These are phyloP conservation scores for Paramarasmius palmivorus DNA, from an alignment of 1,284 basidiomycete species.

Conservation along the genomic window DNA sequence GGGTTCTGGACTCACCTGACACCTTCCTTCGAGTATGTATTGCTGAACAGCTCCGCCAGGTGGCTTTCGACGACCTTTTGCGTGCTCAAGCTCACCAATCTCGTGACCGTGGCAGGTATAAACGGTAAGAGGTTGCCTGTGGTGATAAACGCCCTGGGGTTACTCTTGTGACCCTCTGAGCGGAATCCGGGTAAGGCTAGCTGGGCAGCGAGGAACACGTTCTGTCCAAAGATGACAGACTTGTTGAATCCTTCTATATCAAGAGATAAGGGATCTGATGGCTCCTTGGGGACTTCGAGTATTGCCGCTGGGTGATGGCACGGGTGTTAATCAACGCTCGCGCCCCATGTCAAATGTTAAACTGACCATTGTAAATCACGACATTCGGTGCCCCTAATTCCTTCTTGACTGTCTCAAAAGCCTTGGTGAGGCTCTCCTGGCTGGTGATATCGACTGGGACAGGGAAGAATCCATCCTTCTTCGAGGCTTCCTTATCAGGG, in stretches of 20 bases:
- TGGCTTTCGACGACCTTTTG: slow-evolving; percentile 26
- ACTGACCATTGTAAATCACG: slow-evolving; percentile 28
- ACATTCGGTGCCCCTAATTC: slow-evolving; percentile 29
- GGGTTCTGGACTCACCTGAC: slow-evolving; percentile 16
- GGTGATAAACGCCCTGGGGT: slow-evolving; percentile 29
- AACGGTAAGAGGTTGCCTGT: slow-evolving; percentile 31
- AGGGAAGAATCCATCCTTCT: slow-evolving; percentile 21
- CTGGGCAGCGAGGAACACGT: slow-evolving; percentile 26
- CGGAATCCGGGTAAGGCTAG: slow-evolving; percentile 28
- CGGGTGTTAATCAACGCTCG: neutral
- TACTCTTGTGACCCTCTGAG: slow-evolving; percentile 16
- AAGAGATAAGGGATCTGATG: slow-evolving; percentile 24
- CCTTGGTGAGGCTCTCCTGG: slow-evolving; percentile 20
- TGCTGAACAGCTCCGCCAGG: slow-evolving; percentile 22
- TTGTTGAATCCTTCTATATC: slow-evolving; percentile 19
- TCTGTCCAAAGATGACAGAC: slow-evolving; percentile 13
- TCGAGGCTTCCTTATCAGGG: slow-evolving; percentile 2
- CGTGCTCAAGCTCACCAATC: slow-evolving; percentile 16
- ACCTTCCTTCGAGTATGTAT: slow-evolving; percentile 24
- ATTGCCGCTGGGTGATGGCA: slow-evolving; percentile 16
- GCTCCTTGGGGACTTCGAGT: slow-evolving; percentile 12
- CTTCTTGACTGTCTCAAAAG: slow-evolving; percentile 23
- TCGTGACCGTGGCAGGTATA: slow-evolving; percentile 6
- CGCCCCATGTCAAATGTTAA: neutral
- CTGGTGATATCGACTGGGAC: slow-evolving; percentile 23